Conservation (phyloP, 2,329 filamentous ascomycete species). For the Pleurostoma richardsiae region DNA sequence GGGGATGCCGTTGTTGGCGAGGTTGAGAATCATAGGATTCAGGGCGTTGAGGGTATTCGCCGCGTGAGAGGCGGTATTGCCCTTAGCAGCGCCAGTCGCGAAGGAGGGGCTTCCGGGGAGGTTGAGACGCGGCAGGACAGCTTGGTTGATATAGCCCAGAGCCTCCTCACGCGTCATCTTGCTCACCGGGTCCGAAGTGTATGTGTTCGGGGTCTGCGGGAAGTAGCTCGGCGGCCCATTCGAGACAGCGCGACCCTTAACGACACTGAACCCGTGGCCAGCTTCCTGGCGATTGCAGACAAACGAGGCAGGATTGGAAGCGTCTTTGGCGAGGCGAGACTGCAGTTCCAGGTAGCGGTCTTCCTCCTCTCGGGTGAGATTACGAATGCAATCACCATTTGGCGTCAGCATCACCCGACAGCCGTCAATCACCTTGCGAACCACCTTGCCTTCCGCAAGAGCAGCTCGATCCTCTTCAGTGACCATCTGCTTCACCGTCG, state of each 20-base stretch:
- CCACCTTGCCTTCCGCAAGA: slow-evolving; percentile 50
- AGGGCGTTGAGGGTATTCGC: slow-evolving; percentile 5
- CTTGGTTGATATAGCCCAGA: slow-evolving; percentile 65
- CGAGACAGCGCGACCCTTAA: slow-evolving; percentile 60
- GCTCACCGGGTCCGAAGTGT: slow-evolving; percentile 50
- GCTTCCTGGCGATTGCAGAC: slow-evolving; percentile 50
- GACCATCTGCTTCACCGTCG: slow-evolving; percentile 40
- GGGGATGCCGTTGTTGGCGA: slow-evolving; percentile 3
- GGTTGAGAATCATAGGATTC: slow-evolving; percentile 4
- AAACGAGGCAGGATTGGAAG: slow-evolving; percentile 50
- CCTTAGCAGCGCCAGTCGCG: slow-evolving; percentile 4
- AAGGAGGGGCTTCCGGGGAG: slow-evolving; percentile 39
- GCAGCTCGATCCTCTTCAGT: slow-evolving; percentile 49
- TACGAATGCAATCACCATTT: slow-evolving; percentile 70
- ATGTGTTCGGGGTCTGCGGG: slow-evolving; percentile 40
- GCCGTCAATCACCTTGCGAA: slow-evolving; percentile 59
- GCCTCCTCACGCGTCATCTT: slow-evolving; percentile 65
- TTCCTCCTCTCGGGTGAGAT: slow-evolving; percentile 64
- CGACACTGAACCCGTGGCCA: slow-evolving; percentile 53
- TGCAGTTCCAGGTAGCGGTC: slow-evolving; percentile 67
- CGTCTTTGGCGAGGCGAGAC: slow-evolving; percentile 43
- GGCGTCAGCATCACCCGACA: slow-evolving; percentile 69
- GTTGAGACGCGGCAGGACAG: slow-evolving; percentile 56
- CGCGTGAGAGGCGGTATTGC: background rate
- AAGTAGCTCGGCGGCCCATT: slow-evolving; percentile 61